Evolutionary conservation across 345 rosid species (phyloP), one percentile per base, ranked within the genome.

Genomic region (Microcos paniculata): DNA sequence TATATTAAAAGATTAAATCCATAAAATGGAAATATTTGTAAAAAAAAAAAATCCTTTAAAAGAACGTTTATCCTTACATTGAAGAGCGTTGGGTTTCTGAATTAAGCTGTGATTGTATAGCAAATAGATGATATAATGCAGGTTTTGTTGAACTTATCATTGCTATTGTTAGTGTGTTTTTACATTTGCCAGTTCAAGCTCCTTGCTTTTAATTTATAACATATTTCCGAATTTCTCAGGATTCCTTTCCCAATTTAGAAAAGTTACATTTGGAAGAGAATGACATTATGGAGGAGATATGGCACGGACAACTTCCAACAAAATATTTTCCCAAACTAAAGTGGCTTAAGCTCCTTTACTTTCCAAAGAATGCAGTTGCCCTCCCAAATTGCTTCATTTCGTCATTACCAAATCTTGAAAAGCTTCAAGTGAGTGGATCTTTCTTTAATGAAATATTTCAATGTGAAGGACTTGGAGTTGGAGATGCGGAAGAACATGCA

Each of bases 241-340:
- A 3, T 18, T 45, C 68, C 4, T 73, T 73, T 68, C 76, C 66
- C 11, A 5, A 31, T 23, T 30, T 73, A 42, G 57, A 73, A 59
- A 55, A 45, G 28, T n/a, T 73, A 18, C 15, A 6, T 19, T 42
- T 73, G 55, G 76, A 59, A 16, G 6, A 55, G 15, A 73, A 24
- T 24, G 2, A 15, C 11, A 43, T 40, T 66, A 58, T n/a, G n/a
- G n/a, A 40, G 16, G 67, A 72, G 76, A 57, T 72, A 73, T 73
- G 76, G 68, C 67, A 59, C 24, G 55, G 56, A 43, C 42, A 57
- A 28, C 52, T 59, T 45, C 64, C 76, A 43, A 21, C 61, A 42
- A 51, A 43, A 18, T 72, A 43, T 24, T 72, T 72, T 26, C 7
- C 4, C 62, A 72, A 72, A 10, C 43, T 72, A 48, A 45, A 58